Evolutionary conservation across 2,329 filamentous ascomycete species (phyloP).

Genomic region (Aspergillus ibericus): DNA sequence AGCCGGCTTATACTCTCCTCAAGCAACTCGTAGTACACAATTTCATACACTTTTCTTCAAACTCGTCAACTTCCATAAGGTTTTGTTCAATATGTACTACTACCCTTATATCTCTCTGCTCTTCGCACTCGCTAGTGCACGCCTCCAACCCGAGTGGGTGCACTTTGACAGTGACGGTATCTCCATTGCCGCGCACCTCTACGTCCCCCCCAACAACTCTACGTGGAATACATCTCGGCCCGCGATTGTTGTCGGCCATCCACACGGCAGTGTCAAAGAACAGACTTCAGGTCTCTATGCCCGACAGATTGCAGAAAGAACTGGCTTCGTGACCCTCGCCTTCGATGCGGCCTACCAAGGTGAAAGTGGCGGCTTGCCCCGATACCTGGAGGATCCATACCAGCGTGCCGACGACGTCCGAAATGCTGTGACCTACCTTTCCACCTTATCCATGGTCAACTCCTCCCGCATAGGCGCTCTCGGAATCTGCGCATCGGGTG

Average conservation of each 20-base stretch:
- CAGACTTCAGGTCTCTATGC: constrained; percentile 38
- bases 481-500: constrained; percentile 29
- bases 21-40: no score
- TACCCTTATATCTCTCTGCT: no score
- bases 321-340: constrained; percentile 34
- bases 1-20: no score
- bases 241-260: constrained; percentile 35
- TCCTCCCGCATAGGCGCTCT: neutral
- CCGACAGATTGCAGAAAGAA: constrained; percentile 21
- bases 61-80: no score
- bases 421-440: neutral
- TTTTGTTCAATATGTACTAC: no score
- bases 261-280: constrained; percentile 37
- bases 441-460: neutral
- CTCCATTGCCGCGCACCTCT: neutral
- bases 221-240: neutral
- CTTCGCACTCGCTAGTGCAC: no score
- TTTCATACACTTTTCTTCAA: no score
- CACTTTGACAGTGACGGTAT: neutral
- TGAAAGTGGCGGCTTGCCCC: constrained; percentile 36
- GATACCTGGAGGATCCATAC: constrained; percentile 37
- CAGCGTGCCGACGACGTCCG: constrained; percentile 37
- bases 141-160: neutral
- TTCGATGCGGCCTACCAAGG: constrained; percentile 44
- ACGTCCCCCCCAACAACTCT: neutral